A percentile compares a stretch with the other conserved stretches of the same genome.
Evolutionary conservation across 2,329 filamentous ascomycete species (phyloP).

Genomic region (Arachnopeziza araneosa): DNA sequence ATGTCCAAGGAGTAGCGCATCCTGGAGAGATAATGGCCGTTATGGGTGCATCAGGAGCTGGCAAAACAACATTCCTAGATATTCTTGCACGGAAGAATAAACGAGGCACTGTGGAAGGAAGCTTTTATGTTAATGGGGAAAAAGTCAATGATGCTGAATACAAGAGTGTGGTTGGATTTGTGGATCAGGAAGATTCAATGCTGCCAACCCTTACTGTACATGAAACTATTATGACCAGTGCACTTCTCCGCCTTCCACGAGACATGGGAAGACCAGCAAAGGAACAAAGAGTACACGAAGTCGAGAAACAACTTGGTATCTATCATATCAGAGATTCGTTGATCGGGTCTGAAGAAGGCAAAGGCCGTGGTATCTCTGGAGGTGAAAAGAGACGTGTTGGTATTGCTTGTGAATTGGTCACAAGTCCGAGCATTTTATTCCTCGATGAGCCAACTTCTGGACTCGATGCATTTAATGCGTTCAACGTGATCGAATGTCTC

Average conservation of each 20-base stretch:
- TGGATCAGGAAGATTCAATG: slow-evolving; percentile 98
- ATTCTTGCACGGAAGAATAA: slow-evolving; percentile 97
- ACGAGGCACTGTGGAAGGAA: slow-evolving; percentile 68
- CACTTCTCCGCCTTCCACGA: slow-evolving; percentile 81
- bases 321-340: slow-evolving; percentile 89
- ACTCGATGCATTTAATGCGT: slow-evolving; percentile 93
- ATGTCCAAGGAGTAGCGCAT: slow-evolving; percentile 79
- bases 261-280: slow-evolving; percentile 88
- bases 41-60: slow-evolving; percentile 96
- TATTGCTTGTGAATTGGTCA: slow-evolving; percentile 96
- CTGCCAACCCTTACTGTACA: slow-evolving; percentile 93
- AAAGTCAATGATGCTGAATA: slow-evolving; percentile 81
- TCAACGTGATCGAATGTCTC: slow-evolving; percentile 94
- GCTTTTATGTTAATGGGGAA: slow-evolving; percentile 92
- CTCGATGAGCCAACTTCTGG: slow-evolving; percentile 96
- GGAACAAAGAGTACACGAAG: slow-evolving; percentile 83
- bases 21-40: slow-evolving; percentile 96
- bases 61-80: slow-evolving; percentile 95
- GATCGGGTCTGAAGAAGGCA: slow-evolving; percentile 93
- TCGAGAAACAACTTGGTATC: slow-evolving; percentile 94
- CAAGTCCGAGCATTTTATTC: slow-evolving; percentile 94
- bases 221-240: slow-evolving; percentile 94
- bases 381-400: slow-evolving; percentile 94
- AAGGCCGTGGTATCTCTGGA: slow-evolving; percentile 90
- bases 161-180: slow-evolving; percentile 88